Conservation (phyloP, 164 flowering plant genomes). For the Chimonanthus salicifolius region DNA sequence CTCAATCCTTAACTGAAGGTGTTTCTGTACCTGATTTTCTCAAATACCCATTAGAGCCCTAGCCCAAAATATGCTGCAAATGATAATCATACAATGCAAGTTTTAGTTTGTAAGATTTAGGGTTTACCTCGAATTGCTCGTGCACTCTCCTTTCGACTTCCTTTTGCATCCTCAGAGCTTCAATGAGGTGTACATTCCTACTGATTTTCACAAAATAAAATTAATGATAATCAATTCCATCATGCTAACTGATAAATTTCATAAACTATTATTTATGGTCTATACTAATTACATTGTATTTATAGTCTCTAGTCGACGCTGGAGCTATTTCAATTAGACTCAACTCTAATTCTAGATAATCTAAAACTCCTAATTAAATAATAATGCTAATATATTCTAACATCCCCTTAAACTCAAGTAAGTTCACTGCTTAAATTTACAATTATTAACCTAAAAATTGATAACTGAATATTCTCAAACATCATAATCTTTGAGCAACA, state of each 20-base stretch:
- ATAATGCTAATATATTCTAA: no score
- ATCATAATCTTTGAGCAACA: not conserved
- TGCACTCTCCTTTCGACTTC: slow-evolving; percentile 96
- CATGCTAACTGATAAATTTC: no score
- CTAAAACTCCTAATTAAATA: slow-evolving; percentile 1
- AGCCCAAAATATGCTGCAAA: not conserved
- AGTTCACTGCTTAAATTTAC: no score
- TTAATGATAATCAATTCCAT: no score
- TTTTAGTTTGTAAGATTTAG: not conserved
- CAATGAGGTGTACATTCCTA: slow-evolving; percentile 53
- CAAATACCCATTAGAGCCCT: not conserved
- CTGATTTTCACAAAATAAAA: slow-evolving; percentile 7
- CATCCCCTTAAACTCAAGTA: no score
- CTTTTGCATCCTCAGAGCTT: slow-evolving; percentile 88
- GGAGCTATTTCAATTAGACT: no score
- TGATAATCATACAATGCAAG: not conserved
- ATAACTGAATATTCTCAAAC: no score
- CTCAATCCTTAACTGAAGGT: slow-evolving; percentile 88
- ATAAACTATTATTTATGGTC: no score
- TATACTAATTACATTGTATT: no score
- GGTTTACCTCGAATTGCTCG: slow-evolving; percentile 86
- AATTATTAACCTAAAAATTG: no score
- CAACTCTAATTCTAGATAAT: not conserved
- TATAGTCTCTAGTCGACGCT: no score
- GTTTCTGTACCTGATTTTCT: slow-evolving; percentile 73